Evolutionary conservation across 768 basidiomycete species (phyloP), one percentile per base, ranked within the genome.

Genomic region (Chlorophyllum brunneum): DNA sequence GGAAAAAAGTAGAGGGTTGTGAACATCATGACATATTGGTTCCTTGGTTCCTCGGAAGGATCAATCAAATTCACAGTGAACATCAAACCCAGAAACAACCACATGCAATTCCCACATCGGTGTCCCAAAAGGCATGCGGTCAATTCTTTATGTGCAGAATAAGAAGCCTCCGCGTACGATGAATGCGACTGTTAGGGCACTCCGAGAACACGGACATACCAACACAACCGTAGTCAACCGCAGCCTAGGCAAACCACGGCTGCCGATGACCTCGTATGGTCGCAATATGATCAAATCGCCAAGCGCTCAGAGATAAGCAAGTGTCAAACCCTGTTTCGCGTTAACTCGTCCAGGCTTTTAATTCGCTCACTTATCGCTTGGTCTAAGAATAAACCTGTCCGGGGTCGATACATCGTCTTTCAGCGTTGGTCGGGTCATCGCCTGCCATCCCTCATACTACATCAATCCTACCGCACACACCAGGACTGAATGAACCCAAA

Each of bases 291-390:
- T 46, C 33, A 30, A 9, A 36, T 22, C n/a, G 9, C 18, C 46
- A 48, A 48, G 31, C 46, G 27, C 34, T 16, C 24, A 27, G 34
- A 48, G 46, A 48, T 38, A 48, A 38, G 46, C 22, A 38, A 9
- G 18, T 27, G 23, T 27, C 34, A 29, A 31, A 1, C 33, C 16
- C n/a, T 40, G 20, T 40, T 24, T 27, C 34, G 23, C 46, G 26
- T 26, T 22, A 13, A 47, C 43, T 47, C 34, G 20, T 24, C n/a
- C 18, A 23, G 18, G 22, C n/a, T 23, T 23, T 10, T 20, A 36
- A 46, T 46, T 46, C 45, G 34, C 16, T 34, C 20, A 34, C 45
- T 46, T 46, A 46, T 46, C 45, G 33, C 22, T 46, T 16, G 31
- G 22, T 13, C 46, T 36, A 48, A 31, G 34, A 37, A 37, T 48